phyloP scores from a whole-genome alignment of 345 rosid species.

The Lenwebbia sp. region DNA sequence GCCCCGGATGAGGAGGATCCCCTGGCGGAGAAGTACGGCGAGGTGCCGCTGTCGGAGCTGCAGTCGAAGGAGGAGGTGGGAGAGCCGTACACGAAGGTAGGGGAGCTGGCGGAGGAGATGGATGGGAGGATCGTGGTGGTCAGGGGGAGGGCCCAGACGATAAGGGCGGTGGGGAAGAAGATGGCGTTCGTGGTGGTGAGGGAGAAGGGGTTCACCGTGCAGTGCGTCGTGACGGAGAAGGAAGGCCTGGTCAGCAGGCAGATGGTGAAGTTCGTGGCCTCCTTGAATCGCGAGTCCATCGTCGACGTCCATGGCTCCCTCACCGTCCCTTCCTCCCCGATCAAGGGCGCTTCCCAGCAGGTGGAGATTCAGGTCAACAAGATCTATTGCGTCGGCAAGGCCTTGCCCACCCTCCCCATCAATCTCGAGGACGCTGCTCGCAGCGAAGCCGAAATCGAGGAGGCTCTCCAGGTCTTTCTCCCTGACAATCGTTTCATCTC shows the following conservation, averaged over 20 bases:
- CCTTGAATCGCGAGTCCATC: slow-evolving; percentile 55
- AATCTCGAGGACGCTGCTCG: slow-evolving; percentile 74
- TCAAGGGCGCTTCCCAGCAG: slow-evolving; percentile 58
- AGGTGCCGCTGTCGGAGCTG: slow-evolving; percentile 44
- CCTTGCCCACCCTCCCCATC: slow-evolving; percentile 49
- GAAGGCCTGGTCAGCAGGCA: slow-evolving; percentile 37
- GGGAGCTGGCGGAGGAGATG: slow-evolving; percentile 26
- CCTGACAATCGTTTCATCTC: background rate
- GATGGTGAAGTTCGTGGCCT: slow-evolving; percentile 51
- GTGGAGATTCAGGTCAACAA: slow-evolving; percentile 62
- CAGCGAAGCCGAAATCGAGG: slow-evolving; percentile 69
- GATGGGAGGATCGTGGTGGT: slow-evolving; percentile 36
- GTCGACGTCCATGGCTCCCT: slow-evolving; percentile 48
- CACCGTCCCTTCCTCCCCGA: slow-evolving; percentile 30
- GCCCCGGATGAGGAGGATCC: slow-evolving; percentile 32
- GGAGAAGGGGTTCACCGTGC: slow-evolving; percentile 58
- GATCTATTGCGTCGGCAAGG: slow-evolving; percentile 50
- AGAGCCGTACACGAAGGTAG: slow-evolving; percentile 34
- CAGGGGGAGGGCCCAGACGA: slow-evolving; percentile 56
- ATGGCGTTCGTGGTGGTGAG: slow-evolving; percentile 59
- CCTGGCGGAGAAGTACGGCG: slow-evolving; percentile 45
- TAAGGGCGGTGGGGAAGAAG: slow-evolving; percentile 39
- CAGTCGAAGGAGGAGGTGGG: slow-evolving; percentile 35
- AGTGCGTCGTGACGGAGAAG: slow-evolving; percentile 47
- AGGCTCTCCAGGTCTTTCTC: slow-evolving; percentile 38